These are phyloP conservation scores for Aspergillus niger DNA, from an alignment of 2,329 filamentous ascomycete genomes.

Conservation along the genomic window DNA sequence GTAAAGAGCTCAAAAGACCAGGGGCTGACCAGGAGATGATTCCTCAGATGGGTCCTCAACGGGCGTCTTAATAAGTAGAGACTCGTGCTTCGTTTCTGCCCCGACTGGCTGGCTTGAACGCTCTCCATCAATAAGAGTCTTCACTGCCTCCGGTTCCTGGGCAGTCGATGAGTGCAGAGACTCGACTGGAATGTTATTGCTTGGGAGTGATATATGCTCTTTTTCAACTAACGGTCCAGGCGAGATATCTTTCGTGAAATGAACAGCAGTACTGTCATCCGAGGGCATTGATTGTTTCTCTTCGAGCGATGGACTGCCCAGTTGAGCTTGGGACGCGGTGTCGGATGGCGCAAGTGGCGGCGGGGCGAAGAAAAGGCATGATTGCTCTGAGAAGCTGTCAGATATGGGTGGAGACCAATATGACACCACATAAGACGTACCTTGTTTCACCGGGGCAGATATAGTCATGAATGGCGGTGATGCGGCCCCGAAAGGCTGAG, in stretches of 20 bases:
- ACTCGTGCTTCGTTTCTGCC: neutral
- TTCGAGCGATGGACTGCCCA: neutral
- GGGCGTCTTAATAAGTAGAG: neutral
- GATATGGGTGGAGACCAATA: neutral
- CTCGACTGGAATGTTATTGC: too few species aligned
- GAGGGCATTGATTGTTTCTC: neutral
- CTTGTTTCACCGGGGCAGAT: constrained; percentile 14
- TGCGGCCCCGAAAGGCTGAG: neutral
- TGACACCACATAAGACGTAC: constrained; percentile 11
- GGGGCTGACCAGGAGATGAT: neutral
- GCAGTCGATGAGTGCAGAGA: neutral
- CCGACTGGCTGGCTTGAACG: neutral
- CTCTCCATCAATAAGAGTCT: neutral
- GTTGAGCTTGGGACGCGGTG: neutral
- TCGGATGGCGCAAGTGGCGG: neutral
- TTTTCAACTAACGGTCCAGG: neutral
- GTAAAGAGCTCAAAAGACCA: neutral
- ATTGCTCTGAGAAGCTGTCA: constrained; percentile 11
- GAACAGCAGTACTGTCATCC: neutral
- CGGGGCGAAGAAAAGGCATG: constrained; percentile 6
- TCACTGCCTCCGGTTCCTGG: neutral
- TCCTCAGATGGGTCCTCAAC: neutral
- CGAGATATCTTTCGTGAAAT: neutral
- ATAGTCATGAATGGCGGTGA: neutral
- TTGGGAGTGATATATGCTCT: neutral